Percentiles rank a stretch among this genome's conserved stretches.
phyloP scores from a whole-genome alignment of 73 alveolate species.

The Tetrahymena thermophila region DNA sequence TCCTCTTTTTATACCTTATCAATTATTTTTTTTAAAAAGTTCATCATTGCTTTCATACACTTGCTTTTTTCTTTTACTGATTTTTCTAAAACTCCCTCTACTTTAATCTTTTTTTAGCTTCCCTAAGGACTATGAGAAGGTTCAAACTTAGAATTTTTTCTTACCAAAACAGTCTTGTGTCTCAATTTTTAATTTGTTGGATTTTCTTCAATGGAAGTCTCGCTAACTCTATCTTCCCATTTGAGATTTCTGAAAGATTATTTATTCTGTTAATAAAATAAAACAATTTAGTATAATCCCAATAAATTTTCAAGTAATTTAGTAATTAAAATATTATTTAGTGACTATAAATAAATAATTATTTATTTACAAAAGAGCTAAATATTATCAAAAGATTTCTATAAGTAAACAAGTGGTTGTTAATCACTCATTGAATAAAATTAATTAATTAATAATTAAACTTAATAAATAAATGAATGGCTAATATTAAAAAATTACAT shows the following conservation, averaged over 20 bases:
- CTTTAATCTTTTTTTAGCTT: not conserved
- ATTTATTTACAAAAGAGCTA: too few species aligned
- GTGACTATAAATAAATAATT: too few species aligned
- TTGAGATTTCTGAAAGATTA: not conserved
- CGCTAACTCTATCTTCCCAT: not conserved
- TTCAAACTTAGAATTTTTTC: not conserved
- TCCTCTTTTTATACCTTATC: not conserved
- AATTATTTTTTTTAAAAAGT: not conserved
- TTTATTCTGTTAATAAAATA: not conserved
- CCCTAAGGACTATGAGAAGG: not conserved
- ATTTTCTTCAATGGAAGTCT: not conserved
- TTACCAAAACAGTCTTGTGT: not conserved
- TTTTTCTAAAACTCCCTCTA: not conserved
- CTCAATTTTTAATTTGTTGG: not conserved
- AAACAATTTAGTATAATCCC: too few species aligned
- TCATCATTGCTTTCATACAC: not conserved
- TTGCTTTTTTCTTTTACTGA: not conserved
- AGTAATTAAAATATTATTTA: too few species aligned
- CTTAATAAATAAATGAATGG: not conserved
- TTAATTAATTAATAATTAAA: too few species aligned
- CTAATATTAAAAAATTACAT: not conserved
- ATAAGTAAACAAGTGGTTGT: too few species aligned
- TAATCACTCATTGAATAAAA: too few species aligned
- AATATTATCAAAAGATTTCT: too few species aligned
- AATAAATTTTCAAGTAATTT: too few species aligned